Percentiles rank a stretch among this genome's conserved stretches.
Evolutionary conservation across 257 asterid species (phyloP).

Genomic region (Solanum pennellii): DNA sequence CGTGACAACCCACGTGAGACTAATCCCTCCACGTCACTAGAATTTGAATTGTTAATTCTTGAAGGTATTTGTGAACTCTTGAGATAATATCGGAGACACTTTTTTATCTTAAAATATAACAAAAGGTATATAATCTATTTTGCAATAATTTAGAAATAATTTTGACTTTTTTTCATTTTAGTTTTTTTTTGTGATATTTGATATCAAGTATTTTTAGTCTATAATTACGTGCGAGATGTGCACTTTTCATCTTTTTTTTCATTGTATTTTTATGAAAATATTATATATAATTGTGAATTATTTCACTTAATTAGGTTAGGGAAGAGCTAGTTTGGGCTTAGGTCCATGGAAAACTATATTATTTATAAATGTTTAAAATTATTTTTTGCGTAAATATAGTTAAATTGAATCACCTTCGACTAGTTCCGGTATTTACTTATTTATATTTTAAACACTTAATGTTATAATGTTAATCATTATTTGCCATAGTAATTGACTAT

Average conservation of each 20-base stretch:
- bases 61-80: background rate
- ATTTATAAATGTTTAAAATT: too few species aligned
- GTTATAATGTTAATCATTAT: background rate
- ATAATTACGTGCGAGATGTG: background rate
- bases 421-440: too few species aligned
- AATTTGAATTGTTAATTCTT: too few species aligned
- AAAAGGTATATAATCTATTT: too few species aligned
- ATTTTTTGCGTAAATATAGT: too few species aligned
- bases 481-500: too few species aligned
- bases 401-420: too few species aligned
- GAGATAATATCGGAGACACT: rapidly evolving
- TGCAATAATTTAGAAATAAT: too few species aligned
- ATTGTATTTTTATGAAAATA: background rate
- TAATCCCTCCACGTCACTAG: rapidly evolving
- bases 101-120: too few species aligned
- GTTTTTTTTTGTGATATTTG: too few species aligned
- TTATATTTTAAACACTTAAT: too few species aligned
- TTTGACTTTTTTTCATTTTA: rapidly evolving
- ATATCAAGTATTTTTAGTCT: background rate
- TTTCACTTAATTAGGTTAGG: background rate
- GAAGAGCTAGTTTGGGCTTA: background rate
- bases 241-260: background rate
- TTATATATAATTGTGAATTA: too few species aligned
- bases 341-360: background rate
- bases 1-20: rapidly evolving